Conservation (phyloP, 805 yeast genomes). For the Kluyveromyces starmeri region DNA sequence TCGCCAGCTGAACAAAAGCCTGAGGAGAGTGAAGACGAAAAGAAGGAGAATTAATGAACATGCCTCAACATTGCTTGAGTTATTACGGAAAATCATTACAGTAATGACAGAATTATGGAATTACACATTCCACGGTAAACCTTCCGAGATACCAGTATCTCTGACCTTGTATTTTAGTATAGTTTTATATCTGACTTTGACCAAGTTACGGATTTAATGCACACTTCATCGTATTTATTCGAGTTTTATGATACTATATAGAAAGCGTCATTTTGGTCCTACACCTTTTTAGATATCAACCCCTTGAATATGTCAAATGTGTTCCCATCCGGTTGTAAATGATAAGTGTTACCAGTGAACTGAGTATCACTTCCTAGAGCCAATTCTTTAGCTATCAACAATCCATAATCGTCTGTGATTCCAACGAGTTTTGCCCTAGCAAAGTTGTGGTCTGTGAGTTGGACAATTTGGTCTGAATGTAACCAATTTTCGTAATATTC, state of each 20-base stretch:
- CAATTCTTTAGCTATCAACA: conserved; percentile 66
- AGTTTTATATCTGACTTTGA: conserved; percentile 5
- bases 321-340: conserved; percentile 94
- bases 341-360: conserved; percentile 47
- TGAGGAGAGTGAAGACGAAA: conserved; percentile 13
- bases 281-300: conserved; percentile 53
- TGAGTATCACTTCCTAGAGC: conserved; percentile 32
- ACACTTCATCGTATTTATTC: background rate
- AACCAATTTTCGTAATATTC: conserved; percentile 82
- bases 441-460: conserved; percentile 45
- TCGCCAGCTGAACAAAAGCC: conserved; percentile 35
- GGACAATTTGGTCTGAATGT: conserved; percentile 67
- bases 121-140: background rate
- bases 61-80: background rate
- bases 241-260: background rate
- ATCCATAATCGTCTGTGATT: conserved; percentile 76
- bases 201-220: conserved; percentile 2
- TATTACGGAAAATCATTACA: background rate
- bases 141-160: background rate
- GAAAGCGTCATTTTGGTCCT: background rate
- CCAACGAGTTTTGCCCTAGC: conserved; percentile 63
- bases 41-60: conserved; percentile 5
- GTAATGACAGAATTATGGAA: background rate
- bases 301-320: conserved; percentile 94
- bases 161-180: conserved; percentile 5